These are phyloP conservation scores for Boechera stricta DNA, from an alignment of 345 rosid genomes.

Conservation along the genomic window DNA sequence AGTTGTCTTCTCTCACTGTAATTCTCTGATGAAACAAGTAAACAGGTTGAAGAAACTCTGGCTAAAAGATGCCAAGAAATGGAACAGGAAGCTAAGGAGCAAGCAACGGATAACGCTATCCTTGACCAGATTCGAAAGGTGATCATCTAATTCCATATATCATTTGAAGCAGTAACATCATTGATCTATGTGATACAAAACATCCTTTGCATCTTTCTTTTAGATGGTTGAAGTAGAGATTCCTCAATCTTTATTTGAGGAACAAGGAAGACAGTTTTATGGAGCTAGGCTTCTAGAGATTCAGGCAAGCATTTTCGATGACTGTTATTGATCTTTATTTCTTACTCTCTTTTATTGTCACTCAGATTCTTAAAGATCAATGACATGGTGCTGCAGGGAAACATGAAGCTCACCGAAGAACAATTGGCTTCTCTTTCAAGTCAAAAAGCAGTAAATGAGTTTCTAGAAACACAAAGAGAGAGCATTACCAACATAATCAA, in stretches of 20 bases:
- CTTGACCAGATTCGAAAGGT: constrained; percentile 90
- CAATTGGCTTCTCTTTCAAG: constrained; percentile 81
- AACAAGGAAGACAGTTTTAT: constrained; percentile 93
- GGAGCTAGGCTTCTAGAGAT: constrained; percentile 86
- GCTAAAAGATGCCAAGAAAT: constrained; percentile 73
- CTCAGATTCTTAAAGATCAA: neutral
- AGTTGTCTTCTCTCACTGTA: neutral
- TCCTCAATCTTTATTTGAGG: constrained; percentile 88
- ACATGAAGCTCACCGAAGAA: constrained; percentile 71
- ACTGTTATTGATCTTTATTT: constrained; percentile 6
- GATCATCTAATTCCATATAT: constrained; percentile 6
- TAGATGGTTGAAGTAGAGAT: constrained; percentile 94
- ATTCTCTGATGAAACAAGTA: constrained; percentile 22
- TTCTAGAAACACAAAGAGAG: constrained; percentile 71
- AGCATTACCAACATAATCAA: constrained; percentile 65
- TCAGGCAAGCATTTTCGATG: constrained; percentile 57
- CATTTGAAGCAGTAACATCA: constrained; percentile 9
- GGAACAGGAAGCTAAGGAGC: constrained; percentile 82
- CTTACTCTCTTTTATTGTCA: neutral
- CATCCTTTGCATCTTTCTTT: constrained; percentile 6
- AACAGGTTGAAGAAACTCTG: constrained; percentile 78
- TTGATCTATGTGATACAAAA: constrained; percentile 8
- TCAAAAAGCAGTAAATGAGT: constrained; percentile 80
- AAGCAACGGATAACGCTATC: constrained; percentile 93
- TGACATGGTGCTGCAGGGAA: constrained; percentile 57